phyloP scores from a whole-genome alignment of 768 basidiomycete species.

The Glaciozyma antarctica region DNA sequence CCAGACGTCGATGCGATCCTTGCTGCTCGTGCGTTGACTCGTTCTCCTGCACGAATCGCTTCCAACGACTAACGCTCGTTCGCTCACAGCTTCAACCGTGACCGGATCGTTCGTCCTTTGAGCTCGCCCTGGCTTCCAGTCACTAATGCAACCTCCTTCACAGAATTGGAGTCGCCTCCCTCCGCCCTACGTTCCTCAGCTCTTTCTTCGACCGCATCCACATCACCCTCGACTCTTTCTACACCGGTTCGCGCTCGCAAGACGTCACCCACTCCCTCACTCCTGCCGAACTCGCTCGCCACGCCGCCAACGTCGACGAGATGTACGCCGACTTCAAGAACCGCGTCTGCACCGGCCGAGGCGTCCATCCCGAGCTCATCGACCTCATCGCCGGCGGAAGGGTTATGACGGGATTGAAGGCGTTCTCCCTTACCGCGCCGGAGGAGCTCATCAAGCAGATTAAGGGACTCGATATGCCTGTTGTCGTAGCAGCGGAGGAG shows the following conservation, averaged over 20 bases:
- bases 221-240: slow-evolving; percentile 33
- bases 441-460: slow-evolving; percentile 13
- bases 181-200: slow-evolving; percentile 34
- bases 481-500: slow-evolving; percentile 3
- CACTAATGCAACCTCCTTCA: background rate
- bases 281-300: slow-evolving; percentile 19
- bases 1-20: slow-evolving; percentile 32
- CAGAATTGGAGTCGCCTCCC: slow-evolving; percentile 32
- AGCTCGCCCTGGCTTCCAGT: slow-evolving; percentile 1
- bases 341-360: slow-evolving; percentile 30
- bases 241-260: slow-evolving; percentile 28
- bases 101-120: slow-evolving; percentile 28
- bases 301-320: slow-evolving; percentile 29
- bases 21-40: slow-evolving; percentile 25
- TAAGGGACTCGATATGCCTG: slow-evolving; percentile 16
- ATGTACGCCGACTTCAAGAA: slow-evolving; percentile 35
- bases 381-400: slow-evolving; percentile 35
- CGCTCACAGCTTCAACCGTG: slow-evolving; percentile 27
- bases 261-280: slow-evolving; percentile 27
- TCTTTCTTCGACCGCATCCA: slow-evolving; percentile 35
- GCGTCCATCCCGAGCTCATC: slow-evolving; percentile 29
- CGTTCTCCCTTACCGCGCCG: slow-evolving; percentile 30
- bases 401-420: slow-evolving; percentile 32
- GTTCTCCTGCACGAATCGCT: background rate
- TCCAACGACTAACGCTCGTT: background rate